phyloP scores from a whole-genome alignment of 805 yeast species.

The Barnettozyma sp. region DNA sequence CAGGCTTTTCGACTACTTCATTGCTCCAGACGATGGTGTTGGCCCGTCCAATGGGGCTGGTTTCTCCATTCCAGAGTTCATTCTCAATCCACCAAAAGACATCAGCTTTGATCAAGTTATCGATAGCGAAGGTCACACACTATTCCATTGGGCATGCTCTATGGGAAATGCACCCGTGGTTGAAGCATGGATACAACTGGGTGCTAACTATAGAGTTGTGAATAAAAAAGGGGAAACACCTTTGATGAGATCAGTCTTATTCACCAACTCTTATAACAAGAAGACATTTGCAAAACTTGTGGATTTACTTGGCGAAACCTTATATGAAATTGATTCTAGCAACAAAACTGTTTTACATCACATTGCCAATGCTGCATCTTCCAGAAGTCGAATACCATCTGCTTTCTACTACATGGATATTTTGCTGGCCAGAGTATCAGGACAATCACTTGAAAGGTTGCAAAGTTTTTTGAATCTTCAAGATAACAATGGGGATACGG shows the following conservation, averaged over 20 bases:
- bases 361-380: conserved; percentile 62
- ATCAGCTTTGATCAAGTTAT: conserved; percentile 71
- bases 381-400: conserved; percentile 65
- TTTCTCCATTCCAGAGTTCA: conserved; percentile 50
- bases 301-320: conserved; percentile 66
- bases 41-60: conserved; percentile 21
- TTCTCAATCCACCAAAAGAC: conserved; percentile 55
- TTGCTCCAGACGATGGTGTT: conserved; percentile 48
- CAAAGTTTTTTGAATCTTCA: conserved; percentile 55
- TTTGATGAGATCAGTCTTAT: conserved; percentile 72
- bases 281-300: conserved; percentile 74
- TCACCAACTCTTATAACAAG: conserved; percentile 80
- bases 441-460: conserved; percentile 54
- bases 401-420: conserved; percentile 79
- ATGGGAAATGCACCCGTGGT: conserved; percentile 81
- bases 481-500: conserved; percentile 74
- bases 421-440: conserved; percentile 64
- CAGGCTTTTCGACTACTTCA: conserved; percentile 44
- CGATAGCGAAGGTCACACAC: conserved; percentile 91
- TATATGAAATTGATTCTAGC: conserved; percentile 68
- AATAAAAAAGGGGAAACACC: conserved; percentile 83
- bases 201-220: conserved; percentile 57
- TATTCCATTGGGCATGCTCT: conserved; percentile 97
- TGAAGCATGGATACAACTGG: conserved; percentile 65
- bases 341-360: conserved; percentile 83